Percentiles rank a stretch among this genome's conserved stretches.
These are phyloP conservation scores for Tetrahymena elliotti DNA, from an alignment of 73 alveolate species.

Conservation along the genomic window DNA sequence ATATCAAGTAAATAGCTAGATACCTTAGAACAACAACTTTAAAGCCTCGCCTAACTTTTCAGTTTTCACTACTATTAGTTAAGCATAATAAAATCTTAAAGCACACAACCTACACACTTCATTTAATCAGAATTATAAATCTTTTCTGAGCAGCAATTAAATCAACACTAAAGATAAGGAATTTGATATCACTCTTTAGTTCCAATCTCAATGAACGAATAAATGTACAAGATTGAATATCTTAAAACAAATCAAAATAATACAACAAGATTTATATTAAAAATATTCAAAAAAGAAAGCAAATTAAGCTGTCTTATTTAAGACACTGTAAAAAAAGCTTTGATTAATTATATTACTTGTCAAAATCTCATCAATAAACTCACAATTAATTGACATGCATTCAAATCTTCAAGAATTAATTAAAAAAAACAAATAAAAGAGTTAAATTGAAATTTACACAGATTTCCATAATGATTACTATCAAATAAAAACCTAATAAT, in stretches of 20 bases:
- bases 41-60: neutral
- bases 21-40: neutral
- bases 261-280: neutral
- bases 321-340: too few species aligned
- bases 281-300: neutral
- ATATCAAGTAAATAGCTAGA: neutral
- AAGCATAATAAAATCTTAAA: neutral
- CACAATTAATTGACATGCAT: too few species aligned
- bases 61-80: neutral
- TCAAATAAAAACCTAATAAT: too few species aligned
- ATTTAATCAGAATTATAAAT: neutral
- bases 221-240: neutral
- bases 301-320: neutral
- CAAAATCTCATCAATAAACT: too few species aligned
- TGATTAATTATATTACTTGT: neutral
- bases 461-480: neutral
- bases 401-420: neutral
- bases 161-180: neutral
- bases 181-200: neutral
- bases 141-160: neutral
- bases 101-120: neutral
- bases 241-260: neutral
- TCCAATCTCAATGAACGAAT: neutral
- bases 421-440: neutral
- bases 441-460: neutral